Conservation (phyloP, 2,329 filamentous ascomycete genomes). For the Dryadomyces quercivorus region DNA sequence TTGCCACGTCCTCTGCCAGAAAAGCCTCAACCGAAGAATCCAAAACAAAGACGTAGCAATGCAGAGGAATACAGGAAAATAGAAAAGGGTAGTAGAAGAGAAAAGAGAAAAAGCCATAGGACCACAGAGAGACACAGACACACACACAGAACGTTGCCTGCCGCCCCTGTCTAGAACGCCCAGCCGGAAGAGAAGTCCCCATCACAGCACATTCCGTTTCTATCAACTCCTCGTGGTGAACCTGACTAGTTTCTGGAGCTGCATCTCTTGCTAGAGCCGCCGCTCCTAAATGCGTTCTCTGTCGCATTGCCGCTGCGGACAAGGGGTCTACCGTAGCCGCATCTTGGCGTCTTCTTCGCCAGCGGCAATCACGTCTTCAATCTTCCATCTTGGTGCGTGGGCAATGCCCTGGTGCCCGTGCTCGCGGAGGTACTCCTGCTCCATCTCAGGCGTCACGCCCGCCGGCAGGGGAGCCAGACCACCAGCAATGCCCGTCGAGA, state of each 20-base stretch:
- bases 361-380: slow-evolving; percentile 69
- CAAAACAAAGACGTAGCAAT: slow-evolving; percentile 2
- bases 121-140: slow-evolving; percentile 1
- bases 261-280: slow-evolving; percentile 3
- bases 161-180: slow-evolving; percentile 4
- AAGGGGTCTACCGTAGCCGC: slow-evolving; percentile 16
- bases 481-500: slow-evolving; percentile 89
- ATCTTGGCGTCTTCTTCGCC: slow-evolving; percentile 19
- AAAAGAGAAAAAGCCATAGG: background rate
- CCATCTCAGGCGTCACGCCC: slow-evolving; percentile 57
- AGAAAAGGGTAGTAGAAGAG: background rate
- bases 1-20: slow-evolving; percentile 1
- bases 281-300: slow-evolving; percentile 4
- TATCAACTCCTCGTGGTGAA: slow-evolving; percentile 8
- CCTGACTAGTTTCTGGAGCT: slow-evolving; percentile 5
- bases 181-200: background rate
- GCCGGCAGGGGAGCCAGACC: slow-evolving; percentile 67
- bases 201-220: background rate
- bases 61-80: background rate
- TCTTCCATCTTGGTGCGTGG: slow-evolving; percentile 64
- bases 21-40: slow-evolving; percentile 1
- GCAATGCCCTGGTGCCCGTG: slow-evolving; percentile 61
- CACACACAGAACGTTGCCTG: background rate
- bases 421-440: slow-evolving; percentile 52
- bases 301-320: slow-evolving; percentile 6